phyloP scores from a whole-genome alignment of 495 filamentous ascomycete species.

The Polyplosphaeria fusca region DNA sequence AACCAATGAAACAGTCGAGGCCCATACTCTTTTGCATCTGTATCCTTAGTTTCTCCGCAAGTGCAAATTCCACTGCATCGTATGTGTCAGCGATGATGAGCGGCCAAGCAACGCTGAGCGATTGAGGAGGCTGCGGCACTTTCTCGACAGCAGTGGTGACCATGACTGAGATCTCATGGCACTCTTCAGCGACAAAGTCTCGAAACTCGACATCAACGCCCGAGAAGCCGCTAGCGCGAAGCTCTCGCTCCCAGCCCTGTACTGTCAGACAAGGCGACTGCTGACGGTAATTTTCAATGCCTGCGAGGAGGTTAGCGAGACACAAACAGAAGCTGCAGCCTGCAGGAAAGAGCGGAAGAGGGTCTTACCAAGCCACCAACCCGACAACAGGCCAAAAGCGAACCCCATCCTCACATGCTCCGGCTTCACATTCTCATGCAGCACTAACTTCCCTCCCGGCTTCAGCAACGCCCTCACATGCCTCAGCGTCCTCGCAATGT shows the following conservation, averaged over 20 bases:
- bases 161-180: not conserved
- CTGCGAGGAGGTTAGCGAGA: not conserved
- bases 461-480: slow-evolving; percentile 17
- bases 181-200: not conserved
- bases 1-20: too few species aligned
- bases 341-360: too few species aligned
- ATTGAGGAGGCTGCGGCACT: not conserved
- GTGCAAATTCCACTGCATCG: too few species aligned
- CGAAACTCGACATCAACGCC: not conserved
- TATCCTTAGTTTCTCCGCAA: too few species aligned
- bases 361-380: slow-evolving; percentile 17
- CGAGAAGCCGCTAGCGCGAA: not conserved
- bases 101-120: not conserved
- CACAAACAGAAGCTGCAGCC: not conserved
- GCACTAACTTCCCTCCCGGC: slow-evolving; percentile 25
- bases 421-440: slow-evolving; percentile 16
- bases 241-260: not conserved
- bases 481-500: slow-evolving; percentile 7
- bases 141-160: not conserved
- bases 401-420: not conserved
- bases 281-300: not conserved
- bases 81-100: not conserved
- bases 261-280: not conserved
- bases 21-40: too few species aligned
- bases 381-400: slow-evolving; percentile 8